A percentile compares a stretch with the other conserved stretches of the same genome.
Evolutionary conservation across 139 green algal species (phyloP).

Genomic region (Limnomonas spitsbergensis): DNA sequence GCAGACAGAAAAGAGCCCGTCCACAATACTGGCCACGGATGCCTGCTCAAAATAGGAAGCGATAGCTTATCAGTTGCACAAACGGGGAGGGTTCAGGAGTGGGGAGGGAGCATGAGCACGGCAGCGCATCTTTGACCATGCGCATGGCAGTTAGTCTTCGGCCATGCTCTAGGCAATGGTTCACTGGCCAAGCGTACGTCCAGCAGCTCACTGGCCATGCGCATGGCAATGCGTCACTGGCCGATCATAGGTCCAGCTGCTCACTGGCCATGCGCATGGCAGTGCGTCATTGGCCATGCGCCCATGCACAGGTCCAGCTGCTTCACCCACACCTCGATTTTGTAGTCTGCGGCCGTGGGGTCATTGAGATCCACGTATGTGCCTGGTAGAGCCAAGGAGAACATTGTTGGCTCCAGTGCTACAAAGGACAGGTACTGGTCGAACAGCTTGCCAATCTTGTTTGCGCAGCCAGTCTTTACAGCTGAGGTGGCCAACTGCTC

Average conservation of each 20-base stretch:
- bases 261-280: too few species aligned
- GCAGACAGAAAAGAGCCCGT: constrained; percentile 88
- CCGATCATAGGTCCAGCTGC: too few species aligned
- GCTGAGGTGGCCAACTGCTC: constrained; percentile 73
- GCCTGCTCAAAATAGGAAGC: constrained; percentile 40
- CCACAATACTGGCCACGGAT: constrained; percentile 73
- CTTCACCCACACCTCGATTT: constrained; percentile 91
- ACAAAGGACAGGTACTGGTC: constrained; percentile 87
- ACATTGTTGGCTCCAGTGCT: constrained; percentile 81
- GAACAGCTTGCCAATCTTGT: constrained; percentile 21
- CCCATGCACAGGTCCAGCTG: too few species aligned
- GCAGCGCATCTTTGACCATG: neutral
- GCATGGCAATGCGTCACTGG: too few species aligned
- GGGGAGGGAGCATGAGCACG: neutral
- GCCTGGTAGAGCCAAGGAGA: constrained; percentile 80
- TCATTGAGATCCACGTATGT: constrained; percentile 92
- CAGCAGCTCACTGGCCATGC: too few species aligned
- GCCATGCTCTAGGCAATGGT: too few species aligned
- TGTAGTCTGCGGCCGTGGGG: constrained; percentile 73
- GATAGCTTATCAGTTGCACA: neutral
- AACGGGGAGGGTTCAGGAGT: neutral
- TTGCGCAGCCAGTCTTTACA: constrained; percentile 53
- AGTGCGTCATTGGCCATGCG: too few species aligned
- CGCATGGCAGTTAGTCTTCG: too few species aligned
- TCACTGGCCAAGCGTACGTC: too few species aligned